These are phyloP conservation scores for Fusarium mexicanum DNA, from an alignment of 2,329 filamentous ascomycete species.

Conservation along the genomic window DNA sequence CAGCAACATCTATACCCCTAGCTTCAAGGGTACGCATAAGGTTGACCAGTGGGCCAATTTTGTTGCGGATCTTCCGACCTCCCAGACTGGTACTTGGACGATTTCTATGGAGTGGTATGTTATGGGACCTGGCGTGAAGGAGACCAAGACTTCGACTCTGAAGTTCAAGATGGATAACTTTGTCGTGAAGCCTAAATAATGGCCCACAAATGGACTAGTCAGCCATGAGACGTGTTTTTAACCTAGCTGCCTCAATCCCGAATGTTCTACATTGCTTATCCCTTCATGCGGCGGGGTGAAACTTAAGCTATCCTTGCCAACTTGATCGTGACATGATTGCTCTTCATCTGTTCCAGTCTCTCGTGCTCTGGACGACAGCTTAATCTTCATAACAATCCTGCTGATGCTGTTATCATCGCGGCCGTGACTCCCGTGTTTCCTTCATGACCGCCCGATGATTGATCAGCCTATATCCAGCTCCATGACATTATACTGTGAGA, in stretches of 20 bases:
- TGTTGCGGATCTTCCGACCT: background rate
- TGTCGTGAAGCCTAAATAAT: background rate
- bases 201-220: fast-evolving
- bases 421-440: too few relatives aligned
- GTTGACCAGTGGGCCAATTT: background rate
- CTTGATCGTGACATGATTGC: too few relatives aligned
- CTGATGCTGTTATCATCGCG: too few relatives aligned
- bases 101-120: constrained; percentile 10
- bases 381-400: too few relatives aligned
- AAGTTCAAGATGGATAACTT: constrained; percentile 7
- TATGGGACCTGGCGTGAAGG: background rate
- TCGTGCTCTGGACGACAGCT: too few relatives aligned
- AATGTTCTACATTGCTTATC: background rate
- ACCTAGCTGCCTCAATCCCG: fast-evolving
- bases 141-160: background rate
- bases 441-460: too few relatives aligned
- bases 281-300: background rate
- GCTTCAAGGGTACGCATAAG: background rate
- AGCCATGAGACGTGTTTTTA: background rate
- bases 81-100: background rate
- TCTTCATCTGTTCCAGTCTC: too few relatives aligned
- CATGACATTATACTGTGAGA: too few relatives aligned
- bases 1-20: background rate
- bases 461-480: too few relatives aligned
- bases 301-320: background rate